A percentile compares a stretch with the other conserved stretches of the same genome.
These are phyloP conservation scores for Starmerella sirachaensis DNA, from an alignment of 805 yeast genomes.

Conservation along the genomic window DNA sequence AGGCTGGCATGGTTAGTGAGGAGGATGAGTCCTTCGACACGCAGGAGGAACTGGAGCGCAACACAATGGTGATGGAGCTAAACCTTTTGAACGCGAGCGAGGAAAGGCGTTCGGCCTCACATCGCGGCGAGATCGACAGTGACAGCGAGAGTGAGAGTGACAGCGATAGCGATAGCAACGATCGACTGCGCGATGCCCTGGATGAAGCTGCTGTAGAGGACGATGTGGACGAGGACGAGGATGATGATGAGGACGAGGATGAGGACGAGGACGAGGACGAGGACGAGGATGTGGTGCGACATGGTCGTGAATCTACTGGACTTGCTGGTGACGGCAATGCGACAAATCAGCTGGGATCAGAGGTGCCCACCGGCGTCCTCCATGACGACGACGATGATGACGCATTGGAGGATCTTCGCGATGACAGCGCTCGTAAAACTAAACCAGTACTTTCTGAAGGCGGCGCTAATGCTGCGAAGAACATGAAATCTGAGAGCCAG, in stretches of 20 bases:
- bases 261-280: background rate
- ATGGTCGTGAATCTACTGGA: no score
- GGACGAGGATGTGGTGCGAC: background rate
- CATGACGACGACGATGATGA: background rate
- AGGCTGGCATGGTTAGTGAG: constrained; percentile 32
- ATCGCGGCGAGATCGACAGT: constrained; percentile 23
- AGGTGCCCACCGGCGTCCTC: background rate
- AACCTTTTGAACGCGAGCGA: constrained; percentile 23
- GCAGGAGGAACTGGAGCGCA: constrained; percentile 24
- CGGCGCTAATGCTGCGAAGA: background rate
- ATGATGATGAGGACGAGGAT: constrained; percentile 20
- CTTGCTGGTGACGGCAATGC: background rate
- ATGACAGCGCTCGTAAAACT: background rate
- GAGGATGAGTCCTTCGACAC: constrained; percentile 26
- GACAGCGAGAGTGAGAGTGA: constrained; percentile 26
- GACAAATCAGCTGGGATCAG: background rate
- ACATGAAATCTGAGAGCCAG: constrained; percentile 31
- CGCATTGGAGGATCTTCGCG: background rate
- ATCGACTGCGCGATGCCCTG: constrained; percentile 20
- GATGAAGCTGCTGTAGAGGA: constrained; percentile 16
- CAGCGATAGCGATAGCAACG: constrained; percentile 22
- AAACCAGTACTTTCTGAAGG: background rate
- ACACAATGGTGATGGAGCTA: constrained; percentile 12
- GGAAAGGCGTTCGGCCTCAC: background rate
- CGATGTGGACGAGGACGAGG: constrained; percentile 25